phyloP scores from a whole-genome alignment of 306 rosid genomes.

The Prunus fruticosa region DNA sequence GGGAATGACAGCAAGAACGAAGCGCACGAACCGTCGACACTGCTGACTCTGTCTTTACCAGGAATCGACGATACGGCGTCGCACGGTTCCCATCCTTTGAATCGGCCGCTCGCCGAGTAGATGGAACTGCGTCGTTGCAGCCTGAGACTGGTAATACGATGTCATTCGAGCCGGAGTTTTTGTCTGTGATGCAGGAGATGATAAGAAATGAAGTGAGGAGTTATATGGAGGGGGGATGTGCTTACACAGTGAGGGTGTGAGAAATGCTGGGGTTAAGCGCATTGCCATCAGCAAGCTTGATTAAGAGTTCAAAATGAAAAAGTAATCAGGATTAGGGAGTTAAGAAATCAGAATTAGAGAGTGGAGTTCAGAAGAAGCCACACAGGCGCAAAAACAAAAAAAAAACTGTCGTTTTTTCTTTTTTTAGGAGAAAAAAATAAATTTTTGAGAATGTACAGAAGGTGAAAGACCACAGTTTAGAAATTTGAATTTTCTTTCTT shows the following conservation, averaged over 20 bases:
- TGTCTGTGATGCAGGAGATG: constrained; percentile 41
- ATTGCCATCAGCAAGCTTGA: constrained; percentile 16
- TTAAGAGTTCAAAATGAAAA: neutral
- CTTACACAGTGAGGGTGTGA: constrained; percentile 7
- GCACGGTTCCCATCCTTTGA: neutral
- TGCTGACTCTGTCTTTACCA: constrained; percentile 34
- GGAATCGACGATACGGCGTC: constrained; percentile 23
- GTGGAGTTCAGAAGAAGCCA: neutral
- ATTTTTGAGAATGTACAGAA: constrained; percentile 19
- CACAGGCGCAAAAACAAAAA: too few species aligned
- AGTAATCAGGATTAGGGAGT: neutral
- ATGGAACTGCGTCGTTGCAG: neutral
- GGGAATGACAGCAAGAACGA: neutral
- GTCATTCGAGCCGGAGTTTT: constrained; percentile 33
- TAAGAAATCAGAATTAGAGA: neutral
- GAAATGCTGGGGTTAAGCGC: constrained; percentile 19
- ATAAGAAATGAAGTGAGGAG: constrained; percentile 44
- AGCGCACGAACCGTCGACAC: constrained; percentile 37
- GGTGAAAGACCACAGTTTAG: neutral
- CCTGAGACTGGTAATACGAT: neutral
- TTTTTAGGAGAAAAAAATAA: neutral
- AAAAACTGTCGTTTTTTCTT: neutral
- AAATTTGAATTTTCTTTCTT: neutral
- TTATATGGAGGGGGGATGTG: constrained; percentile 34
- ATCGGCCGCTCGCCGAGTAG: neutral